A percentile compares a stretch with the other conserved stretches of the same genome.
phyloP scores from a whole-genome alignment of 352 stramenopile genomes.

The Phytophthora pinifolia region DNA sequence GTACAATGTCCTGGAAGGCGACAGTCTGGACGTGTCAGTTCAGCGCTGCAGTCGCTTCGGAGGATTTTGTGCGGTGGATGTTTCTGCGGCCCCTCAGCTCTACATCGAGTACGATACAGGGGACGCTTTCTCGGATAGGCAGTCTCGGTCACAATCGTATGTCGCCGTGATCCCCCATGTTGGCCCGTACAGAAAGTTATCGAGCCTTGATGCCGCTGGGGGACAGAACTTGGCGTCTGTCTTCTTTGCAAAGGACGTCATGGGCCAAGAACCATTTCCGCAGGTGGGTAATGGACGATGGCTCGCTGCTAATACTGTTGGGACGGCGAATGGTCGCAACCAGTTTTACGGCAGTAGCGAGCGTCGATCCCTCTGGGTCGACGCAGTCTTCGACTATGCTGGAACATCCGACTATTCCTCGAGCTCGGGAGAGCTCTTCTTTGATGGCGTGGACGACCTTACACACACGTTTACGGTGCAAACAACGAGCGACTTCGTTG shows the following conservation, averaged over 20 bases:
- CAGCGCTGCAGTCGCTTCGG: slow-evolving; percentile 54
- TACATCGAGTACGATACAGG: slow-evolving; percentile 79
- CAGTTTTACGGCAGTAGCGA: slow-evolving; percentile 92
- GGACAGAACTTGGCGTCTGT: slow-evolving; percentile 32
- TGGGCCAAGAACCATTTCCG: slow-evolving; percentile 80
- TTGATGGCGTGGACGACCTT: slow-evolving; percentile 47
- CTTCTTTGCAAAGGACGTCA: slow-evolving; percentile 59
- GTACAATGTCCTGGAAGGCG: slow-evolving; percentile 89
- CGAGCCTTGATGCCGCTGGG: slow-evolving; percentile 54
- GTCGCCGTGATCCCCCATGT: slow-evolving; percentile 43
- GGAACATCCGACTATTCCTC: slow-evolving; percentile 89
- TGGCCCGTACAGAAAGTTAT: slow-evolving; percentile 63
- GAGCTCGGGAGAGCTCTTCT: slow-evolving; percentile 60
- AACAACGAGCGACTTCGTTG: slow-evolving; percentile 90
- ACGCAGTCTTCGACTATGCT: slow-evolving; percentile 88
- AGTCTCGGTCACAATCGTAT: slow-evolving; percentile 41
- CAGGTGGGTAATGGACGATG: slow-evolving; percentile 58
- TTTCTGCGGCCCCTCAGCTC: slow-evolving; percentile 40
- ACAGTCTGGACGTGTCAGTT: slow-evolving; percentile 72
- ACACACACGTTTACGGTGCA: slow-evolving; percentile 71
- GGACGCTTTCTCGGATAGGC: slow-evolving; percentile 64
- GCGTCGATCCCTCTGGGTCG: slow-evolving; percentile 72
- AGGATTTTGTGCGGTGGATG: slow-evolving; percentile 67
- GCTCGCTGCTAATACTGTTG: slow-evolving; percentile 62
- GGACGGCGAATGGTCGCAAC: slow-evolving; percentile 83